Percentiles rank a stretch among this genome's conserved stretches.
phyloP scores from a whole-genome alignment of 345 rosid genomes.

The Populus davidiana region DNA sequence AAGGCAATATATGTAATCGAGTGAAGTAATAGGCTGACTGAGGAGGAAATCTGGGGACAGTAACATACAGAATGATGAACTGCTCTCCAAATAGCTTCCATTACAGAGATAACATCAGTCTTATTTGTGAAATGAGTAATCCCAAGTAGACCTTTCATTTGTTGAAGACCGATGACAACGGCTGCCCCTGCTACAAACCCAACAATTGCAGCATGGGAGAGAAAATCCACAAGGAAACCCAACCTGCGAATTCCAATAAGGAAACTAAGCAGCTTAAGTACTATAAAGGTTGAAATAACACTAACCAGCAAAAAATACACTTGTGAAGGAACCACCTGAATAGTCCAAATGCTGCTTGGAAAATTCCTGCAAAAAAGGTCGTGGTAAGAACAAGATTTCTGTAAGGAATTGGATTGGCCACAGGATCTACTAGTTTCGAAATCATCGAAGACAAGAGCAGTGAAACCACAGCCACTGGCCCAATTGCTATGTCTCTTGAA shows the following conservation, averaged over 20 bases:
- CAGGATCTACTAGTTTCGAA: slow-evolving; percentile 58
- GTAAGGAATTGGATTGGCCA: slow-evolving; percentile 55
- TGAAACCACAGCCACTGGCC: slow-evolving; percentile 93
- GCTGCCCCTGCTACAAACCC: slow-evolving; percentile 97
- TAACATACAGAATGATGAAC: slow-evolving; percentile 58
- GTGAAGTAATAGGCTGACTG: background rate
- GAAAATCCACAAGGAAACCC: slow-evolving; percentile 87
- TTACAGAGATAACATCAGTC: slow-evolving; percentile 75
- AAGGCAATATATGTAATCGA: background rate
- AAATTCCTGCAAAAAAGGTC: slow-evolving; percentile 79
- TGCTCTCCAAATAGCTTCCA: slow-evolving; percentile 59
- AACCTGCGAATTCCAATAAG: slow-evolving; percentile 36
- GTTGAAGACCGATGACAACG: slow-evolving; percentile 87
- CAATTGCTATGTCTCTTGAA: slow-evolving; percentile 84
- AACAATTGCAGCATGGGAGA: slow-evolving; percentile 85
- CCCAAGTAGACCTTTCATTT: slow-evolving; percentile 79
- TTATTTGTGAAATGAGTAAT: slow-evolving; percentile 67
- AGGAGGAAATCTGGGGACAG: background rate
- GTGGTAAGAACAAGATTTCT: slow-evolving; percentile 62
- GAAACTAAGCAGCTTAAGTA: background rate
- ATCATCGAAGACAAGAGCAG: slow-evolving; percentile 79
- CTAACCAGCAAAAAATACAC: background rate
- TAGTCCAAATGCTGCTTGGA: slow-evolving; percentile 76
- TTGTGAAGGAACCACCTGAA: slow-evolving; percentile 40
- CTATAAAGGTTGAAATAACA: background rate